phyloP scores from a whole-genome alignment of 2,329 filamentous ascomycete species.

The Thyridium curvatum region DNA sequence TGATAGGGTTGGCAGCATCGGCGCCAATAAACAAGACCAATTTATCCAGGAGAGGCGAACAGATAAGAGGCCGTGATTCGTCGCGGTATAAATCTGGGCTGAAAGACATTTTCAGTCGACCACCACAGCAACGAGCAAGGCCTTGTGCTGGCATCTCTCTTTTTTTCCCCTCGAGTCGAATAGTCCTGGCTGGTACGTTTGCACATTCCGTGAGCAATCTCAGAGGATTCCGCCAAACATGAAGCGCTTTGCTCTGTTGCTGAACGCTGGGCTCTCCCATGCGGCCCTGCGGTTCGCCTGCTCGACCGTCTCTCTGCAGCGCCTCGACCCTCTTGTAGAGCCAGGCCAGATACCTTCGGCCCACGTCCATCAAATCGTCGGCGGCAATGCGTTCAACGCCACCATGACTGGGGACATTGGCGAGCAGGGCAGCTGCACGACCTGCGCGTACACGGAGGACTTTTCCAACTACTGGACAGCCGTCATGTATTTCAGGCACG shows the following conservation, averaged over 20 bases:
- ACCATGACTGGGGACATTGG: constrained; percentile 6
- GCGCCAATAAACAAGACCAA: too few relatives aligned
- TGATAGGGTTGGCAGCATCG: background rate
- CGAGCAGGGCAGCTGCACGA: constrained; percentile 8
- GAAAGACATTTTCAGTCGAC: too few relatives aligned
- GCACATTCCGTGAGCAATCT: too few relatives aligned
- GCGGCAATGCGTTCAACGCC: constrained; percentile 12
- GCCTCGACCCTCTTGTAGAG: constrained; percentile 4
- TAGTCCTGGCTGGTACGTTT: too few relatives aligned
- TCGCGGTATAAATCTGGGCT: too few relatives aligned
- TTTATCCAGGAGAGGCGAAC: too few relatives aligned
- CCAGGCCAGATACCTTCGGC: constrained; percentile 3
- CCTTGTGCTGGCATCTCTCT: too few relatives aligned
- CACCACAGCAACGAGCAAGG: too few relatives aligned
- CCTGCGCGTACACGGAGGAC: constrained; percentile 8
- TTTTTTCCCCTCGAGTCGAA: too few relatives aligned
- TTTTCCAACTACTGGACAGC: constrained; percentile 6
- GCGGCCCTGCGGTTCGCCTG: constrained; percentile 5
- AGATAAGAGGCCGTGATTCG: too few relatives aligned
- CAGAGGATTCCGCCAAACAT: too few relatives aligned
- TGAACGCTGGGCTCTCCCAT: constrained; percentile 1
- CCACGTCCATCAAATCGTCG: constrained; percentile 6
- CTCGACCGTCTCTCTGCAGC: constrained; percentile 4
- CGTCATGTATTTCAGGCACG: constrained; percentile 10
- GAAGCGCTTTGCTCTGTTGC: background rate